Evolutionary conservation across 352 stramenopile species (phyloP).

Genomic region (Phytophthora europaea): DNA sequence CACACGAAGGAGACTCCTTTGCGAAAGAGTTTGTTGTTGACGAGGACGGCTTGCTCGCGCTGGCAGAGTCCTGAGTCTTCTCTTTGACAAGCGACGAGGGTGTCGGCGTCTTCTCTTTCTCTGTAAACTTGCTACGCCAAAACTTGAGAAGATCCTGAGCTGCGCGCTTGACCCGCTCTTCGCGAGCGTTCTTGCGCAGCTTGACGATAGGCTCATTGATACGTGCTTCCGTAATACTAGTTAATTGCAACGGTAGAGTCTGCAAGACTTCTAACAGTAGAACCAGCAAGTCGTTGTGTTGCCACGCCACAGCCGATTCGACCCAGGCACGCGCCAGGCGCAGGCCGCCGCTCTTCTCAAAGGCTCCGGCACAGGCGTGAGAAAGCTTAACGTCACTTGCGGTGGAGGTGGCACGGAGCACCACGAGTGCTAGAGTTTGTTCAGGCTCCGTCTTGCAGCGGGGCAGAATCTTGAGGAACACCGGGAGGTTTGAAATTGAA

Average conservation of each 20-base stretch:
- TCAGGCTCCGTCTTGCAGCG: constrained; percentile 77
- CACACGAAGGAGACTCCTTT: constrained; percentile 28
- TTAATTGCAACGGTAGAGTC: constrained; percentile 82
- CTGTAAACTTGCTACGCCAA: constrained; percentile 87
- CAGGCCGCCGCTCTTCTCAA: constrained; percentile 79
- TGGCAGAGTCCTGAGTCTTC: constrained; percentile 21
- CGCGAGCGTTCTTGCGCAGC: constrained; percentile 79
- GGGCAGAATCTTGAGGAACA: constrained; percentile 71
- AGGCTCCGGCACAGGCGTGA: constrained; percentile 62
- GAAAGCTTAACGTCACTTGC: constrained; percentile 66
- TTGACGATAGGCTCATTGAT: constrained; percentile 93
- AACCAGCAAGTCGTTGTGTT: constrained; percentile 84
- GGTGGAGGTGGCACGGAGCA: constrained; percentile 75
- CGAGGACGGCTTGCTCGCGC: constrained; percentile 21
- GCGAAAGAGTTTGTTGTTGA: constrained; percentile 26
- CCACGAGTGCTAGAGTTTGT: constrained; percentile 74
- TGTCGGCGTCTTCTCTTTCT: constrained; percentile 72
- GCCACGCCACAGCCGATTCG: constrained; percentile 79
- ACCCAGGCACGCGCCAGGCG: constrained; percentile 86
- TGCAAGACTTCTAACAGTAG: constrained; percentile 87
- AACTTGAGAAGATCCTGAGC: constrained; percentile 89
- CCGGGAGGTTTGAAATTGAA: constrained; percentile 56
- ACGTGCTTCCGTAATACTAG: constrained; percentile 87
- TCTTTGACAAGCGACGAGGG: constrained; percentile 32
- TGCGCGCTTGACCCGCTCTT: constrained; percentile 82